A percentile compares a stretch with the other conserved stretches of the same genome.
Evolutionary conservation across 352 stramenopile species (phyloP).

Genomic region (Phytopythium vexans): DNA sequence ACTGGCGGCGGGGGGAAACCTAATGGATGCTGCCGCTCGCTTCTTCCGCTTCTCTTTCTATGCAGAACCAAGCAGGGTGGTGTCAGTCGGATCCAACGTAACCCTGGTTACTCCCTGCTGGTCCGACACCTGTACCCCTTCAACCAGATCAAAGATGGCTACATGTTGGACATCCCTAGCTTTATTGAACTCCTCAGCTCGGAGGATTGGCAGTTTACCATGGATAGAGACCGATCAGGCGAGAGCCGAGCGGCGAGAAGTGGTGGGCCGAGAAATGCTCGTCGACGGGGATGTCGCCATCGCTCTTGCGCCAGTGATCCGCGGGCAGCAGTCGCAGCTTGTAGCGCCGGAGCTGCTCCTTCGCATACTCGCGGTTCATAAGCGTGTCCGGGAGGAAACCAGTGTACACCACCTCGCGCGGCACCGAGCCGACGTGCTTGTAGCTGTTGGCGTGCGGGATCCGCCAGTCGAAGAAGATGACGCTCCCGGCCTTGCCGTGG

Average conservation of each 20-base stretch:
- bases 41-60: not conserved
- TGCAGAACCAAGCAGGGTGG: not conserved
- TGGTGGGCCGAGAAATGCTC: constrained; percentile 63
- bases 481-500: constrained; percentile 54
- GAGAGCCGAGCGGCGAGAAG: constrained; percentile 59
- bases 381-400: constrained; percentile 72
- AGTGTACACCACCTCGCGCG: constrained; percentile 84
- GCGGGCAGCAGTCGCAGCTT: constrained; percentile 49
- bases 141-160: too few species aligned
- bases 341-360: constrained; percentile 77
- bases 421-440: constrained; percentile 48
- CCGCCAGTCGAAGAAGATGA: constrained; percentile 88
- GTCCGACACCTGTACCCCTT: too few species aligned
- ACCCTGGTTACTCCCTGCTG: too few species aligned
- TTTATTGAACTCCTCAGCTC: too few species aligned
- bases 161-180: too few species aligned
- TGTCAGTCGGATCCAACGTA: too few species aligned
- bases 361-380: constrained; percentile 69
- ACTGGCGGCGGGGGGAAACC: not conserved
- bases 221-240: constrained; percentile 60
- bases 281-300: constrained; percentile 47
- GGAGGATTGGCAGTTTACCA: constrained; percentile 29
- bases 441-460: constrained; percentile 88
- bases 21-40: not conserved
- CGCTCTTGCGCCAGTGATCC: constrained; percentile 77